Base-by-base conservation (phyloP, 495 filamentous ascomycete species). In the Daldinia grandis region DNA sequence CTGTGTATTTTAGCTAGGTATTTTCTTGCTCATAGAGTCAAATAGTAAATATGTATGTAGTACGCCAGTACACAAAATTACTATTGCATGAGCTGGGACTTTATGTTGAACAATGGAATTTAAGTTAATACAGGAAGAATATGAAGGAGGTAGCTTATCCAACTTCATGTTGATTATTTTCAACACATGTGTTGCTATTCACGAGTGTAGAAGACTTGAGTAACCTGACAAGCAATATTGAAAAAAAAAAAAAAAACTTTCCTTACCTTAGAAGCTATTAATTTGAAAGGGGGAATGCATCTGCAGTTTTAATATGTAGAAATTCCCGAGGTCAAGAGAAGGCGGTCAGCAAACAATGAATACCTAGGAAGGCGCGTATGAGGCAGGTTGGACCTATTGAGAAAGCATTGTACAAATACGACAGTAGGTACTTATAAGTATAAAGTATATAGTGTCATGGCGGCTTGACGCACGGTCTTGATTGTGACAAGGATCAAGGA, bases 281-380 rank as follows among this genome's bases (percentile, higher is more conserved):
- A 70, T 61, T 64, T 30, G 30, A 65, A 65, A 64, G 56, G 67
- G 61, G 27, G 31, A 28, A 55, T 66, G 63, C 54, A 62, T 21
- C 50, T 64, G 56, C 61, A 64, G 54, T 35, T 59, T 65, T 33
- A 28, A 7, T 66, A 47, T 7, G 30, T 33, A 37, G 31, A 59
- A 30, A 42, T 51, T 50, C 37, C 53, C 33, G 44, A 50, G 58
- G 31, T 65, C 10, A 54, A 31, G 31, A 62, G 50, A 50, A 66
- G 40, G 68, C 62, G 68, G 68, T 66, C 64, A 60, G 54, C 19
- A 33, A 47, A 62, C 35, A 24, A 47, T 44, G 17, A 21, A 21
- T 21, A 47, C n/a, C 15, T 19, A 47, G 40, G 19, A 4, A 21
- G 40, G 12, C 33, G 31, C 31, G 33, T 35, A 3, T 14, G 12